Evolutionary conservation across 306 rosid species (phyloP).

Genomic region (Urtica urens): DNA sequence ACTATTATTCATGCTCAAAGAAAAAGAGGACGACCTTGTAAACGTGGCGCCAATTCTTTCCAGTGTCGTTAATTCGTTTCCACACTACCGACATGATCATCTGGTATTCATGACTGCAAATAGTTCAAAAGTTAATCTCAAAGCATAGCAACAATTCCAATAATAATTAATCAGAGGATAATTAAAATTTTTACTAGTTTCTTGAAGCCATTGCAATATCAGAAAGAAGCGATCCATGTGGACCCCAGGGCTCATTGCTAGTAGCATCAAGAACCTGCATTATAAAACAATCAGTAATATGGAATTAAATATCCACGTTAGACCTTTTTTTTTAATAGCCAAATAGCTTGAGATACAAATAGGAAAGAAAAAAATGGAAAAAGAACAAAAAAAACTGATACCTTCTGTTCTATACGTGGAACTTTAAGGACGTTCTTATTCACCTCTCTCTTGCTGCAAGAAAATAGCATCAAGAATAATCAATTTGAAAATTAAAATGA

Average conservation of each 20-base stretch:
- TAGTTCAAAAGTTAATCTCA: conserved; percentile 21
- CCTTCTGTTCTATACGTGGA: conserved; percentile 99
- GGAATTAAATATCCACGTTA: not conserved
- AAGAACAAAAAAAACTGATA: conserved; percentile 16
- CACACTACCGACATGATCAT: conserved; percentile 88
- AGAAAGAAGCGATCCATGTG: conserved; percentile 96
- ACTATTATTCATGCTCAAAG: not conserved
- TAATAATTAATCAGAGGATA: not conserved
- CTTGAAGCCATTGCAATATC: conserved; percentile 87
- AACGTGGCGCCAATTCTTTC: conserved; percentile 99
- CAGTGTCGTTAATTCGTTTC: conserved; percentile 97
- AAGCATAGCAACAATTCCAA: not conserved
- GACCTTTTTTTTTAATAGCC: not conserved
- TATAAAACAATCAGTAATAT: too few species aligned
- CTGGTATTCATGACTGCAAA: conserved; percentile 87
- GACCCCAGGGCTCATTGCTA: conserved; percentile 99
- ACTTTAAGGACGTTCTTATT: conserved; percentile 95
- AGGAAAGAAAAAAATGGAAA: not conserved
- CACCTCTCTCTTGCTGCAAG: conserved; percentile 85
- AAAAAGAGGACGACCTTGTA: conserved; percentile 53
- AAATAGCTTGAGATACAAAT: not conserved
- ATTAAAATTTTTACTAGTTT: conserved; percentile 56
- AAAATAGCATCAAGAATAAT: conserved; percentile 5
- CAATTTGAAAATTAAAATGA: conserved; percentile 6
- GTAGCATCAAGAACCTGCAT: conserved; percentile 96